Conservation (phyloP, 495 filamentous ascomycete species). For the Sordaria brevicollis region DNA sequence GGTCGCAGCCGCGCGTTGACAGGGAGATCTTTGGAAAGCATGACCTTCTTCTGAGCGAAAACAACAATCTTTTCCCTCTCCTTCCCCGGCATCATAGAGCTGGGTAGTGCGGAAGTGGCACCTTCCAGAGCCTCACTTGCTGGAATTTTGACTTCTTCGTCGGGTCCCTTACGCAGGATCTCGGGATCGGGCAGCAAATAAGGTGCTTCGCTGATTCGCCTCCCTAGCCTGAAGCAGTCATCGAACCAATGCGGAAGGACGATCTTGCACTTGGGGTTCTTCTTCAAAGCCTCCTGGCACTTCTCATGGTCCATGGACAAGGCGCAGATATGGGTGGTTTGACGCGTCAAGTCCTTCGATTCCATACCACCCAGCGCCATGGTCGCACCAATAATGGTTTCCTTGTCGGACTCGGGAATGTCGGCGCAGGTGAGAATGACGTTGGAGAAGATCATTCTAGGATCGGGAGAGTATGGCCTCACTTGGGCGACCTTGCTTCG, state of each 20-base stretch:
- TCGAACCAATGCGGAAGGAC: slow-evolving; percentile 99
- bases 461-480: slow-evolving; percentile 81
- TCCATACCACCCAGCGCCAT: slow-evolving; percentile 82
- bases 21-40: slow-evolving; percentile 60
- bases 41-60: slow-evolving; percentile 53
- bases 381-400: slow-evolving; percentile 83
- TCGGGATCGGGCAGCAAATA: slow-evolving; percentile 84
- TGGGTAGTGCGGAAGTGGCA: slow-evolving; percentile 57
- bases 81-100: slow-evolving; percentile 22
- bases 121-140: slow-evolving; percentile 57
- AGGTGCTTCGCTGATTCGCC: slow-evolving; percentile 75
- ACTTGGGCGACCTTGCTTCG: slow-evolving; percentile 65
- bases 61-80: slow-evolving; percentile 40
- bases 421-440: slow-evolving; percentile 66
- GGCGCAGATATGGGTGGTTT: slow-evolving; percentile 84
- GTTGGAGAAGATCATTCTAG: slow-evolving; percentile 77
- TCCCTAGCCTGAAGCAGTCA: slow-evolving; percentile 85
- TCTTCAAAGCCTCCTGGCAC: slow-evolving; percentile 51
- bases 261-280: slow-evolving; percentile 60
- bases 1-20: slow-evolving; percentile 53
- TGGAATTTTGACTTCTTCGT: slow-evolving; percentile 44
- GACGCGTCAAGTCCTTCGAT: slow-evolving; percentile 52
- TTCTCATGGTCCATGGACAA: slow-evolving; percentile 63
- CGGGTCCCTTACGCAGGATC: slow-evolving; percentile 47
- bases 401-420: slow-evolving; percentile 79